Percentiles rank a stretch among this genome's conserved stretches.
Conservation (phyloP, 129 eudicot genomes). For the Escallonia rubra region DNA sequence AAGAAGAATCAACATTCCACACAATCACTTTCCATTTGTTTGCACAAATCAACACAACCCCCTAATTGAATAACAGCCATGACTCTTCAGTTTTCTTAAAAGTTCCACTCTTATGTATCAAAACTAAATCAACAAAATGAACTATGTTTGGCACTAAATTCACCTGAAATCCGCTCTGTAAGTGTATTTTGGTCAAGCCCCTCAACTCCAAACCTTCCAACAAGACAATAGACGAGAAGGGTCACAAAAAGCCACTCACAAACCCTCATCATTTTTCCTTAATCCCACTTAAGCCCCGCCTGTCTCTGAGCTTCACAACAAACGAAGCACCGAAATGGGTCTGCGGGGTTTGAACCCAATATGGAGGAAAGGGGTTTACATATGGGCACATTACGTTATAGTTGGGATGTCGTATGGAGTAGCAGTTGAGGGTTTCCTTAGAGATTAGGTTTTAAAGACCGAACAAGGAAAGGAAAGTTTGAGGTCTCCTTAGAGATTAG, state of each 20-base stretch:
- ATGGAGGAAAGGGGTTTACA: conserved; percentile 4
- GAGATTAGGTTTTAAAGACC: conserved; percentile 19
- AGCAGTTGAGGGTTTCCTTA: conserved; percentile 36
- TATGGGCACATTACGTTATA: background rate
- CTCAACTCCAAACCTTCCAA: conserved; percentile 43
- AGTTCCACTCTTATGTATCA: no score
- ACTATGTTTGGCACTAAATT: background rate
- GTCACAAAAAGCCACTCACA: conserved; percentile 40
- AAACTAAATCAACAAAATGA: background rate
- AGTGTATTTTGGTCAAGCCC: conserved; percentile 44
- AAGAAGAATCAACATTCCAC: conserved; percentile 17
- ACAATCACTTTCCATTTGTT: background rate
- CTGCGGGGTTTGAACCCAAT: background rate
- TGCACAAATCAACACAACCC: background rate
- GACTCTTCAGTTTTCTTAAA: background rate
- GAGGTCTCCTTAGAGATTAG: no score
- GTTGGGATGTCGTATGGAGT: conserved; percentile 44
- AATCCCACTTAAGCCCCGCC: background rate
- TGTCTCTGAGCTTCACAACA: conserved; percentile 5
- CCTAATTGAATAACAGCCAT: background rate
- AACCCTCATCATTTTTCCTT: conserved; percentile 26
- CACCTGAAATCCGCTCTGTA: conserved; percentile 85
- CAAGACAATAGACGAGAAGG: conserved; percentile 28
- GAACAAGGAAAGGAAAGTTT: background rate
- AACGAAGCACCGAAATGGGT: background rate